phyloP scores from a whole-genome alignment of 2,329 filamentous ascomycete genomes.

The Apiospora sp. region DNA sequence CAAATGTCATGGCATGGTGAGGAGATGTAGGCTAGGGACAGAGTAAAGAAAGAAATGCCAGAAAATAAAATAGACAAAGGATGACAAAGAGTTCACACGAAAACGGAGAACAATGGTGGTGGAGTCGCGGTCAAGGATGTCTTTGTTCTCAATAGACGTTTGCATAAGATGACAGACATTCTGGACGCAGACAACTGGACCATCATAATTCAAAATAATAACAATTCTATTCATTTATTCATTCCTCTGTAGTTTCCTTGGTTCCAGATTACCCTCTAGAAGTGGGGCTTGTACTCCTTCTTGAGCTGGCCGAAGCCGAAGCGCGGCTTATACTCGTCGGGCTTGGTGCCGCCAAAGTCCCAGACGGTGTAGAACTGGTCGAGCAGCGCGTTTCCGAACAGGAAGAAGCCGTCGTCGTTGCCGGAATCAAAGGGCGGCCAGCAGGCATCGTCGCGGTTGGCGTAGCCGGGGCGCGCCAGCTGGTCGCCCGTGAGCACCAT shows the following conservation, averaged over 20 bases:
- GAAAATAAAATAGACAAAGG: neutral
- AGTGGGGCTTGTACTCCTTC: constrained; percentile 27
- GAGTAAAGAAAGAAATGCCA: neutral
- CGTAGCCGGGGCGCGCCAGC: constrained; percentile 43
- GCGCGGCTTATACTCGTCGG: constrained; percentile 28
- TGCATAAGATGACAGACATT: neutral
- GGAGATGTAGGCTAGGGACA: no score
- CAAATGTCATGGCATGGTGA: neutral
- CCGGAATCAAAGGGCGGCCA: constrained; percentile 45
- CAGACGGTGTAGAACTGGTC: constrained; percentile 45
- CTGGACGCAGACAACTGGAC: neutral
- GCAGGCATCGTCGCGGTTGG: constrained; percentile 44
- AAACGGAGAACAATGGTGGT: neutral
- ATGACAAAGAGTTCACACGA: neutral
- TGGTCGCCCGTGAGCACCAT: constrained; percentile 44
- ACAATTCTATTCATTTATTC: no score
- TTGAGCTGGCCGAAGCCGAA: constrained; percentile 32
- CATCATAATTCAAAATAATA: no score
- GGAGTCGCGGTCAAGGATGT: neutral
- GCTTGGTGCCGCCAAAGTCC: constrained; percentile 39
- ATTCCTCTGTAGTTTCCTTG: no score
- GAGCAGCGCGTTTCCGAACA: constrained; percentile 42
- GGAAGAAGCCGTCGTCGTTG: constrained; percentile 35
- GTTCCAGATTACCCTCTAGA: neutral
- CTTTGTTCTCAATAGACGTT: neutral